Conservation (phyloP, 2,329 filamentous ascomycete species). For the Tricladium varicosporioides region DNA sequence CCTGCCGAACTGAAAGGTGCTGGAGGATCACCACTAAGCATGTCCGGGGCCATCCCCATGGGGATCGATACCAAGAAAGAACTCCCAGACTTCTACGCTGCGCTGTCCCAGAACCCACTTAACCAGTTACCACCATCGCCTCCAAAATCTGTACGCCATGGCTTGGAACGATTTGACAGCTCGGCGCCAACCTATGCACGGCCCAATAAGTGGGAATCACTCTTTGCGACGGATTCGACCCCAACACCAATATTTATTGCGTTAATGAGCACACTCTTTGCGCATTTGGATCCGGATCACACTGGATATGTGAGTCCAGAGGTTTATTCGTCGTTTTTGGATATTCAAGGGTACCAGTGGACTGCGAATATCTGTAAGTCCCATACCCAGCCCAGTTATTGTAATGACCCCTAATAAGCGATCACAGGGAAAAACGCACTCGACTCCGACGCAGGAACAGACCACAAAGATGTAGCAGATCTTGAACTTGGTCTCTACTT, state of each 20-base stretch:
- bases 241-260: conserved; percentile 23
- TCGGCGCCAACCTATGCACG: conserved; percentile 15
- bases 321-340: conserved; percentile 24
- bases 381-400: neutral
- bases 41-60: neutral
- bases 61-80: too few species aligned
- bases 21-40: neutral
- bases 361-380: conserved; percentile 25
- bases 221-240: conserved; percentile 21
- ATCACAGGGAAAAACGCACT: conserved; percentile 23
- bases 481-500: conserved; percentile 25
- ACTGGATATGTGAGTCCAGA: conserved; percentile 26
- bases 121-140: conserved; percentile 14
- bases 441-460: conserved; percentile 10
- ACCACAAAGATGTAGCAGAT: conserved; percentile 24
- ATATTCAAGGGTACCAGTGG: conserved; percentile 20
- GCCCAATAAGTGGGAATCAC: conserved; percentile 23
- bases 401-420: neutral
- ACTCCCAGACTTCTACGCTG: too few species aligned
- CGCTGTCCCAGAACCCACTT: too few species aligned
- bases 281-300: conserved; percentile 21
- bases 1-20: neutral
- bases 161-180: conserved; percentile 25
- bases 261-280: conserved; percentile 29
- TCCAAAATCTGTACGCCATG: conserved; percentile 23